Conservation (phyloP, 805 yeast genomes). For the Saccharomycopsis sp. region DNA sequence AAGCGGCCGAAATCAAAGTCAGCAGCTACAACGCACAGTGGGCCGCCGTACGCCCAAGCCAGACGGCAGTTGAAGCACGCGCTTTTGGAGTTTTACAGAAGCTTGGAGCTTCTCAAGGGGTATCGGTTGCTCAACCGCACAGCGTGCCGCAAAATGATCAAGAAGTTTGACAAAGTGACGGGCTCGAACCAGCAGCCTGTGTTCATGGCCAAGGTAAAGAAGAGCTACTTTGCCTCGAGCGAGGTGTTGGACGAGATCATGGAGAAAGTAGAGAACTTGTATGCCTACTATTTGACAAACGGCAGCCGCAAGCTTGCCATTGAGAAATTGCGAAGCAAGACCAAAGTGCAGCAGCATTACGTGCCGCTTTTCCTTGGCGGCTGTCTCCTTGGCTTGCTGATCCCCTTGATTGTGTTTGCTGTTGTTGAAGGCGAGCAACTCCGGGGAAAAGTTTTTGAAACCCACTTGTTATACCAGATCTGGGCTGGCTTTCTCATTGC, state of each 20-base stretch:
- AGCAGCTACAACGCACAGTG: conserved; percentile 31
- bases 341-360: conserved; percentile 31
- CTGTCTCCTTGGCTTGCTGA: conserved; percentile 53
- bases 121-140: conserved; percentile 74
- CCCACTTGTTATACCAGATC: conserved; percentile 53
- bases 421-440: conserved; percentile 40
- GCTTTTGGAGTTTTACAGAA: conserved; percentile 60
- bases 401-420: conserved; percentile 60
- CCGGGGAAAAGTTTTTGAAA: conserved; percentile 25
- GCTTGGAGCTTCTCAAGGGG: conserved; percentile 59
- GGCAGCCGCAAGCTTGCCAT: conserved; percentile 61
- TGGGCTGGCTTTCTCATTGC: conserved; percentile 87
- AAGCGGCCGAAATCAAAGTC: too few species aligned
- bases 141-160: conserved; percentile 80
- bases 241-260: conserved; percentile 59
- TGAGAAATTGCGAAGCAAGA: conserved; percentile 52
- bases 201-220: conserved; percentile 52
- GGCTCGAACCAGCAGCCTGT: conserved; percentile 33
- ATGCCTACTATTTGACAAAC: conserved; percentile 54
- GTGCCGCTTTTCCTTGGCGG: conserved; percentile 51
- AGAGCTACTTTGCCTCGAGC: conserved; percentile 50
- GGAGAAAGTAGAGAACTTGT: conserved; percentile 57
- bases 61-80: conserved; percentile 62
- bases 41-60: conserved; percentile 42
- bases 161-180: conserved; percentile 79